Conservation (phyloP, 352 stramenopile genomes). For the Halophytophthora batemanensis region DNA sequence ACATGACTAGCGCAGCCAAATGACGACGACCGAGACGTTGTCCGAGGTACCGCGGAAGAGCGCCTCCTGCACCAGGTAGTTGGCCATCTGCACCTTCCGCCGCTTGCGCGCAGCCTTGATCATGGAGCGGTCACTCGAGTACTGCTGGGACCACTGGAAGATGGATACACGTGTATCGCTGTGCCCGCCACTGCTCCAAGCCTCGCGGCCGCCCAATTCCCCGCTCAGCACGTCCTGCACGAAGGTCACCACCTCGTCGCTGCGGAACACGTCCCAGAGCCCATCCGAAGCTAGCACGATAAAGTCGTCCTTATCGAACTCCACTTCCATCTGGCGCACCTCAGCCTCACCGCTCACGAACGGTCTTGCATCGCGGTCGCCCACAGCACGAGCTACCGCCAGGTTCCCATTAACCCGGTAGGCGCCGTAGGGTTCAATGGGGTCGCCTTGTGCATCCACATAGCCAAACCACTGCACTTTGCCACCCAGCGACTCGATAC, state of each 20-base stretch:
- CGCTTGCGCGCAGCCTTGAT: slow-evolving; percentile 86
- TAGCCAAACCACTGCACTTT: slow-evolving; percentile 90
- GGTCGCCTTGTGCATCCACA: slow-evolving; percentile 74
- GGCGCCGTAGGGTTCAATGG: slow-evolving; percentile 88
- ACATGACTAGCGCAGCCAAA: slow-evolving; percentile 74
- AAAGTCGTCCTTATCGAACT: slow-evolving; percentile 87
- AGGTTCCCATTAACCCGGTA: slow-evolving; percentile 93
- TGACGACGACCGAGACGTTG: slow-evolving; percentile 90
- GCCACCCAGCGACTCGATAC: slow-evolving; percentile 79
- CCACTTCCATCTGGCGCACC: slow-evolving; percentile 71
- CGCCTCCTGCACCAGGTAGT: slow-evolving; percentile 91
- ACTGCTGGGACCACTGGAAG: slow-evolving; percentile 90
- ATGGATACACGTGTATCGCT: slow-evolving; percentile 83
- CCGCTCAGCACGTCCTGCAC: slow-evolving; percentile 87
- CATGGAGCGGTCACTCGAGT: slow-evolving; percentile 86
- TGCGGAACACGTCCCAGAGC: slow-evolving; percentile 93
- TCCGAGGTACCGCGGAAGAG: slow-evolving; percentile 88
- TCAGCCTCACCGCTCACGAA: slow-evolving; percentile 84
- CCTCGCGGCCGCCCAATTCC: slow-evolving; percentile 74
- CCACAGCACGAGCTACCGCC: slow-evolving; percentile 88
- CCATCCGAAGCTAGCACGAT: slow-evolving; percentile 92
- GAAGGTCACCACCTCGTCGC: slow-evolving; percentile 89
- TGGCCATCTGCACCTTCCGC: slow-evolving; percentile 89
- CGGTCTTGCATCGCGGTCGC: slow-evolving; percentile 84
- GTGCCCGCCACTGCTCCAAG: slow-evolving; percentile 75